These are phyloP conservation scores for Malus hybrid DNA, from an alignment of 331 rosid species.

Conservation along the genomic window DNA sequence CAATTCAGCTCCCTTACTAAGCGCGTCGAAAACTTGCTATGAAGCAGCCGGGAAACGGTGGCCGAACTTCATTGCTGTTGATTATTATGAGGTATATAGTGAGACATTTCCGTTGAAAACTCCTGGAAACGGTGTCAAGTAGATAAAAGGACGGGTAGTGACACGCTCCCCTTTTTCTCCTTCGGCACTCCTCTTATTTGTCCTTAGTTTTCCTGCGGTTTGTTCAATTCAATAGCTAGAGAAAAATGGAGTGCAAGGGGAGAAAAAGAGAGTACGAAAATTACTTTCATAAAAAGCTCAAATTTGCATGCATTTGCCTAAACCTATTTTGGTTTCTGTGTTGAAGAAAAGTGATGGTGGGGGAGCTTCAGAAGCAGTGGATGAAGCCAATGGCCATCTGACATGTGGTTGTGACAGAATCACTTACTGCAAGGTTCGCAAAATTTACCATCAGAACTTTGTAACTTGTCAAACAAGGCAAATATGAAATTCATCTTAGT, in stretches of 20 bases:
- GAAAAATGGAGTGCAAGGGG: neutral
- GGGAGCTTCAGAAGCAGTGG: constrained; percentile 91
- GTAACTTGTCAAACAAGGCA: neutral
- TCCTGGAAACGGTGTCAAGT: neutral
- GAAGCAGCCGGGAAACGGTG: constrained; percentile 65
- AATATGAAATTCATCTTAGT: neutral
- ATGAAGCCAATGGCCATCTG: constrained; percentile 81
- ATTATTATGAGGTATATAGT: constrained; percentile 58
- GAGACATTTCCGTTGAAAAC: neutral
- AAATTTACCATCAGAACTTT: neutral
- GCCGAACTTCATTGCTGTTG: constrained; percentile 94
- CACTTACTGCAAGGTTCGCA: constrained; percentile 84
- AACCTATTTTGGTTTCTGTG: constrained; percentile 8
- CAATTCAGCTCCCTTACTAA: constrained; percentile 63
- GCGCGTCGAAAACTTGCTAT: constrained; percentile 54
- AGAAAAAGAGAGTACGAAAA: neutral
- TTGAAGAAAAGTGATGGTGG: constrained; percentile 91
- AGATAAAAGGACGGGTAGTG: neutral
- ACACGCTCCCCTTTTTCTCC: neutral
- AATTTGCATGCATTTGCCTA: neutral
- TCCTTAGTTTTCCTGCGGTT: neutral
- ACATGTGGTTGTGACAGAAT: constrained; percentile 86
- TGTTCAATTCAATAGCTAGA: too few species aligned
- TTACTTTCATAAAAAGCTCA: too few species aligned
- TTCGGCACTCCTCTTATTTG: neutral